Conservation (phyloP, 352 stramenopile species). For the Blastocystis sp. region DNA sequence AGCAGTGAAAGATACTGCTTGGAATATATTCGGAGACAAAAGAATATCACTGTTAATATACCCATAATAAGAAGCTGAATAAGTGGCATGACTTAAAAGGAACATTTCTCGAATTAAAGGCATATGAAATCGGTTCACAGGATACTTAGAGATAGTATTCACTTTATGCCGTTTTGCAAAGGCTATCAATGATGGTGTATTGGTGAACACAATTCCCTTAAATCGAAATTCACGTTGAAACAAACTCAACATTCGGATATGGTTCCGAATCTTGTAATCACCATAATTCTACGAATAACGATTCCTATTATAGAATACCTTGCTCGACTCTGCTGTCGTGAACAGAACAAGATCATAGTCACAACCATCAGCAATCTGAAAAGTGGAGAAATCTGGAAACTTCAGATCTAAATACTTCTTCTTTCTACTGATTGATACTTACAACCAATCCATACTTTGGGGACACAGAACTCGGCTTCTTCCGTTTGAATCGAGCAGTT, state of each 20-base stretch:
- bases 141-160: neutral
- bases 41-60: slow-evolving; percentile 65
- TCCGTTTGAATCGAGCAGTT: neutral
- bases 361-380: neutral
- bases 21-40: neutral
- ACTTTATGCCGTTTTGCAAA: neutral
- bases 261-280: neutral
- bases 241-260: slow-evolving; percentile 19
- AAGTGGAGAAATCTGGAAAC: neutral
- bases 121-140: neutral
- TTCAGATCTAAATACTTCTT: neutral
- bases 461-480: neutral
- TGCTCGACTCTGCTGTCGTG: slow-evolving; percentile 13
- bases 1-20: neutral
- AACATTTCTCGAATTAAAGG: slow-evolving; percentile 30
- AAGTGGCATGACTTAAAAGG: neutral
- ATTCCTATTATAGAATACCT: neutral
- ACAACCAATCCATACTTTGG: too few species aligned
- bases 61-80: slow-evolving; percentile 5
- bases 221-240: slow-evolving; percentile 8
- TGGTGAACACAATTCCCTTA: slow-evolving; percentile 19
- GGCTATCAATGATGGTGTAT: neutral
- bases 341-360: slow-evolving; percentile 47
- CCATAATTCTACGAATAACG: neutral
- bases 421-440: neutral